These are phyloP conservation scores for Rhynchosporium agropyri DNA, from an alignment of 2,329 filamentous ascomycete genomes.

Conservation along the genomic window DNA sequence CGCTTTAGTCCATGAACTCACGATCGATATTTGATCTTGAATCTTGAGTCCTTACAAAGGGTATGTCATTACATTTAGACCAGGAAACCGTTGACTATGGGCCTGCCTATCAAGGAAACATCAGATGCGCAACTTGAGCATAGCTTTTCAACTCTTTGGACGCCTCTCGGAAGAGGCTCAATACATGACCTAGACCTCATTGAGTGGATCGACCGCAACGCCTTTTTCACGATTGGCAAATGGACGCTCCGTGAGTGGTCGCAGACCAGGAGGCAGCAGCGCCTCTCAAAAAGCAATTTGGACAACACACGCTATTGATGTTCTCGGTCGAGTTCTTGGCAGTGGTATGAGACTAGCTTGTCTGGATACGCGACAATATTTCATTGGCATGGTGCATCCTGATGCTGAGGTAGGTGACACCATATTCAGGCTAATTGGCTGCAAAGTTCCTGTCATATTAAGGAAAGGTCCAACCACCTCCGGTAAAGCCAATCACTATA, in stretches of 20 bases:
- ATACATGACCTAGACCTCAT: conserved; percentile 16
- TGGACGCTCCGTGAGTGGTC: conserved; percentile 21
- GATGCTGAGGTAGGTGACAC: conserved; percentile 2
- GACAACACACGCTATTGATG: not conserved
- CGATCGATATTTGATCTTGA: too few relatives aligned
- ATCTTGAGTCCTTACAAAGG: too few relatives aligned
- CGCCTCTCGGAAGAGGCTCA: conserved; percentile 15
- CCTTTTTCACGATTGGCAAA: conserved; percentile 12
- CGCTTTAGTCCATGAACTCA: too few relatives aligned
- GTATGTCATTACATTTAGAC: too few relatives aligned
- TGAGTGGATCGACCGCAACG: conserved; percentile 25
- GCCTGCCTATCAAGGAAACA: not conserved
- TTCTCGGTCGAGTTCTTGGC: conserved; percentile 12
- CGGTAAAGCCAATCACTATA: not conserved
- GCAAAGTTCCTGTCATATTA: conserved; percentile 15
- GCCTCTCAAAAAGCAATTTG: not conserved
- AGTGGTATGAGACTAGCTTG: conserved; percentile 17
- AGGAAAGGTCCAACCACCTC: not conserved
- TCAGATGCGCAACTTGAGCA: not conserved
- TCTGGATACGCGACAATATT: not conserved
- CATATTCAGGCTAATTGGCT: conserved; percentile 13
- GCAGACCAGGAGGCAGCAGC: not conserved
- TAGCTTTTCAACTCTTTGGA: conserved; percentile 19
- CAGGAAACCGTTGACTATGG: conserved; percentile 14
- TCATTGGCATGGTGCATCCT: conserved; percentile 16